A percentile compares a stretch with the other conserved stretches of the same genome.
phyloP scores from a whole-genome alignment of 2,329 filamentous ascomycete species.

The Ceratocystis smalleyi region DNA sequence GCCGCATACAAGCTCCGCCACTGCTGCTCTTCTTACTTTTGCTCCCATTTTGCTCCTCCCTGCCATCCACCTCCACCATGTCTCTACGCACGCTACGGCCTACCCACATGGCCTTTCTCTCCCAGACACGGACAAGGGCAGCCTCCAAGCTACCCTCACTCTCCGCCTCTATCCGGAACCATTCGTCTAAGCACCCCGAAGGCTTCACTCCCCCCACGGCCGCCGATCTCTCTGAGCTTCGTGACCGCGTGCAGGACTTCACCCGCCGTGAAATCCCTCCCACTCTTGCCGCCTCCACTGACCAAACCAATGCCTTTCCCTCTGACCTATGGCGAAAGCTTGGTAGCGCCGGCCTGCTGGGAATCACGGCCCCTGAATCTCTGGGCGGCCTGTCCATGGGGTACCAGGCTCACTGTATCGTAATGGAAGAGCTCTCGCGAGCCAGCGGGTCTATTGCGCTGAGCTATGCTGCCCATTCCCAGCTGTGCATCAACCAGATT shows the following conservation, averaged over 20 bases:
- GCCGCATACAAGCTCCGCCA: no score
- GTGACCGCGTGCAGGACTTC: conserved; percentile 78
- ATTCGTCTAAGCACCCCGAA: conserved; percentile 45
- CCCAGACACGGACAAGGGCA: background rate
- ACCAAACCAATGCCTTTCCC: conserved; percentile 77
- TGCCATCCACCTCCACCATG: background rate
- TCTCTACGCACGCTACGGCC: background rate
- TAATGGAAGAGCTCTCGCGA: conserved; percentile 86
- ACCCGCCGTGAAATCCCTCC: conserved; percentile 73
- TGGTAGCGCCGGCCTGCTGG: conserved; percentile 78
- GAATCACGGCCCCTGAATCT: conserved; percentile 83
- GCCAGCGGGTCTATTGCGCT: conserved; percentile 73
- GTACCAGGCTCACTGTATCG: conserved; percentile 89
- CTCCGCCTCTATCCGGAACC: conserved; percentile 26
- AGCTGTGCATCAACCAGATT: conserved; percentile 92
- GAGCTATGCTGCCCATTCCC: conserved; percentile 89
- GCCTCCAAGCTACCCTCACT: conserved; percentile 16
- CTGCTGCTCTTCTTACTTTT: background rate
- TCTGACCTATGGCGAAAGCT: conserved; percentile 85
- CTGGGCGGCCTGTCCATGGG: conserved; percentile 83
- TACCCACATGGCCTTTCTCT: conserved; percentile 15
- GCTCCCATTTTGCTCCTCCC: background rate
- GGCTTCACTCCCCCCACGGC: conserved; percentile 53
- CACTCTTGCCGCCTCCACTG: conserved; percentile 67
- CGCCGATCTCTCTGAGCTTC: conserved; percentile 62